phyloP scores from a whole-genome alignment of 352 stramenopile species.

The Phytophthora pistaciae region DNA sequence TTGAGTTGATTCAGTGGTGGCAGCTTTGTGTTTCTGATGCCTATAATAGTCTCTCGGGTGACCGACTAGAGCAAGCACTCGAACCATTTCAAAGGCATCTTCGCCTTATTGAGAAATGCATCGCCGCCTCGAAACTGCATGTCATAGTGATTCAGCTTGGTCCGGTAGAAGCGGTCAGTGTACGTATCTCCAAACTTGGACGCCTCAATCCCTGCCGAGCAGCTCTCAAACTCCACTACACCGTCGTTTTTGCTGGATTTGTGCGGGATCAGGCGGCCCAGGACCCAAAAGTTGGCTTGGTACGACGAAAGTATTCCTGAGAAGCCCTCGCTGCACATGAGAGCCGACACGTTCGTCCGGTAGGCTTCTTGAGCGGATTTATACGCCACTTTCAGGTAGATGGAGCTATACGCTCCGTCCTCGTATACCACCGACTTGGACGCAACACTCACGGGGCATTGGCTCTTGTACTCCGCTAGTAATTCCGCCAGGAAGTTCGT shows the following conservation, averaged over 20 bases:
- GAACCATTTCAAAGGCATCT: slow-evolving; percentile 45
- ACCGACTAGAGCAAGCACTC: slow-evolving; percentile 12
- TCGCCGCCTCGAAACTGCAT: slow-evolving; percentile 35
- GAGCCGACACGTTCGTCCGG: slow-evolving; percentile 33
- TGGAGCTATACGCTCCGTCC: slow-evolving; percentile 19
- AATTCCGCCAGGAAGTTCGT: slow-evolving; percentile 14
- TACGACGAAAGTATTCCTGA: slow-evolving; percentile 41
- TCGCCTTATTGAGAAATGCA: slow-evolving; percentile 7
- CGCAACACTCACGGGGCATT: slow-evolving; percentile 20
- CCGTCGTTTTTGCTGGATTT: slow-evolving; percentile 38
- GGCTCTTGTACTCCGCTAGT: slow-evolving; percentile 13
- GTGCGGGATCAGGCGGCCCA: slow-evolving; percentile 33
- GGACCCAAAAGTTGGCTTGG: slow-evolving; percentile 24
- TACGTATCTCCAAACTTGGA: slow-evolving; percentile 32
- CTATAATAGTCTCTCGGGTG: no score
- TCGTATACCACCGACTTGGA: slow-evolving; percentile 38
- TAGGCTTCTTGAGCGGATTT: slow-evolving; percentile 29
- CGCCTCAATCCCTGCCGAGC: slow-evolving; percentile 13
- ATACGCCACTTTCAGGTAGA: slow-evolving; percentile 21
- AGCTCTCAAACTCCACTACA: slow-evolving; percentile 46
- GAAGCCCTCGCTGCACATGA: slow-evolving; percentile 43
- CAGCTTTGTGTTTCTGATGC: no score
- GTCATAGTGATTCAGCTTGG: slow-evolving; percentile 23
- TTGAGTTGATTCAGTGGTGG: not conserved
- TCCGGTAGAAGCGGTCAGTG: slow-evolving; percentile 31